Evolutionary conservation across 192 early-diverging fungal genomes (phyloP).

Genomic region (Entomortierella chlamydospora): DNA sequence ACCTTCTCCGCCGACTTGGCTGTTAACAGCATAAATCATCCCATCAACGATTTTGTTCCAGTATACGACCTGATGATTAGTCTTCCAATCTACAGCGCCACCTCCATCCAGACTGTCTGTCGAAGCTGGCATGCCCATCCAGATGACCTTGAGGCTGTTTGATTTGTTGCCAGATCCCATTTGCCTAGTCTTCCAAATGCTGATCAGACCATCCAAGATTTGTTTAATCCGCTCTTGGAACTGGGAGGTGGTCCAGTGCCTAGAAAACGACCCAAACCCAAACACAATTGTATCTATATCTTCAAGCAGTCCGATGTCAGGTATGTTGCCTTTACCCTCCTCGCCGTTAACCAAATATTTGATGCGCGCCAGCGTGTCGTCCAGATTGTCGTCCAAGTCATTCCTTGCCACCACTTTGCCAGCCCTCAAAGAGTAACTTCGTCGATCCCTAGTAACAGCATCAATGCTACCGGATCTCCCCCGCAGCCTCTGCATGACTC

Average conservation of each 20-base stretch:
- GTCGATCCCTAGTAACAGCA: neutral
- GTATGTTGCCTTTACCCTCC: neutral
- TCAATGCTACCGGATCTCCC: conserved; percentile 16
- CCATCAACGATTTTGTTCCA: conserved; percentile 37
- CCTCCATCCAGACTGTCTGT: conserved; percentile 2
- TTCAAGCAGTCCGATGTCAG: neutral
- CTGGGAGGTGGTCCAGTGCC: conserved; percentile 17
- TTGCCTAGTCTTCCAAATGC: conserved; percentile 2
- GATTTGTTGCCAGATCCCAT: neutral
- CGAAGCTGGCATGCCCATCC: conserved; percentile 33
- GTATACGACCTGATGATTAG: conserved; percentile 24
- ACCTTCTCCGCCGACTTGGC: conserved; percentile 12
- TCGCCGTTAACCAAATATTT: neutral
- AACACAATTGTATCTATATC: conserved; percentile 23
- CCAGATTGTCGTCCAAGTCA: conserved; percentile 9
- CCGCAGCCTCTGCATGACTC: conserved; percentile 26
- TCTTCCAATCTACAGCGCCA: conserved; percentile 6
- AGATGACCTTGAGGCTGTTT: conserved; percentile 35
- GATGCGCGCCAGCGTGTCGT: conserved; percentile 17
- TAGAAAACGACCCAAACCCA: conserved; percentile 11
- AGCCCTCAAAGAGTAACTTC: neutral
- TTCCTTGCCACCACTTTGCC: conserved; percentile 3
- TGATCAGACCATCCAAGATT: conserved; percentile 4
- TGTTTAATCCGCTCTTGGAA: conserved; percentile 11
- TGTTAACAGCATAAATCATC: conserved; percentile 14